Percentiles rank a stretch among this genome's conserved stretches.
Evolutionary conservation across 2,329 filamentous ascomycete species (phyloP).

Genomic region (Aureobasidium melanogenum): DNA sequence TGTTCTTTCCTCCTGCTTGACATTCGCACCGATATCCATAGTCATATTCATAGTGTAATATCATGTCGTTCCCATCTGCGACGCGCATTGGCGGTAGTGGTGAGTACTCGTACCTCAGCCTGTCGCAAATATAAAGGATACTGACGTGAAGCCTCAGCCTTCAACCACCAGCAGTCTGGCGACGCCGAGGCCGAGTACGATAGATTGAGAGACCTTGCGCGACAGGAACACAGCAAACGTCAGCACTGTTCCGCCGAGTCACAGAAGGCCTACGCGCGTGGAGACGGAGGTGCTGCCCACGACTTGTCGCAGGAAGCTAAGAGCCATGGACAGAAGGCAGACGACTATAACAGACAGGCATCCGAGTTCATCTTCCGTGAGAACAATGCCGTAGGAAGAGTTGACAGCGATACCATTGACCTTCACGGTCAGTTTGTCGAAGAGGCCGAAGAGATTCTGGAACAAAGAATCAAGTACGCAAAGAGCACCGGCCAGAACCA

Average conservation of each 20-base stretch:
- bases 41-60: background rate
- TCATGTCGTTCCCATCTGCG: conserved; percentile 16
- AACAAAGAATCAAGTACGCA: conserved; percentile 74
- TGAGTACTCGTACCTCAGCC: conserved; percentile 10
- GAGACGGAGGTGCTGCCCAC: conserved; percentile 79
- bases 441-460: conserved; percentile 85
- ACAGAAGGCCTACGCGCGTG: conserved; percentile 70
- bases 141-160: conserved; percentile 44
- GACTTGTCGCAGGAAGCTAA: conserved; percentile 79
- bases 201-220: conserved; percentile 73
- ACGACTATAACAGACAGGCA: conserved; percentile 82
- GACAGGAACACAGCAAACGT: conserved; percentile 70
- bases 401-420: conserved; percentile 77
- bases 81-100: conserved; percentile 17
- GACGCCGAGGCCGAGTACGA: conserved; percentile 83
- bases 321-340: conserved; percentile 71
- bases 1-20: background rate
- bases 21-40: background rate
- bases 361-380: conserved; percentile 91
- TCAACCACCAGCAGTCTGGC: conserved; percentile 60
- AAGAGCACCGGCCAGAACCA: conserved; percentile 65
- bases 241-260: conserved; percentile 55
- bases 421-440: conserved; percentile 91
- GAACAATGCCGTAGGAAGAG: conserved; percentile 73
- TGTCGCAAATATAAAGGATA: background rate